These are phyloP conservation scores for Colletotrichum gigasporum DNA, from an alignment of 2,329 filamentous ascomycete species.

Conservation along the genomic window DNA sequence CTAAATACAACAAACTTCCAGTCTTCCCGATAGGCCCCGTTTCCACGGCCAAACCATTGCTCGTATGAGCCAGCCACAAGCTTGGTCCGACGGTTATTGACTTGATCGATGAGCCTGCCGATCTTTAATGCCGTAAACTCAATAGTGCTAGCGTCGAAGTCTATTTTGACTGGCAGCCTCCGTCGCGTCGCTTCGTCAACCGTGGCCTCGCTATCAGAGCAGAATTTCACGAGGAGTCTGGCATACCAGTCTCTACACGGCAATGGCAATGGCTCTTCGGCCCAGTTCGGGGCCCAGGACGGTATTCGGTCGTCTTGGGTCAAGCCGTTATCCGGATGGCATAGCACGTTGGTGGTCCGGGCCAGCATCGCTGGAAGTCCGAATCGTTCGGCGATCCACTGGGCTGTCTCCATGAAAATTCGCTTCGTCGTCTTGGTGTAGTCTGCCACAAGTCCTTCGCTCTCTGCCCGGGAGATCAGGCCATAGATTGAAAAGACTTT, in stretches of 20 bases:
- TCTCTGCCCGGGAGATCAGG: conserved; percentile 33
- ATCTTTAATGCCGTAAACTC: not conserved
- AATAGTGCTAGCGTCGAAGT: not conserved
- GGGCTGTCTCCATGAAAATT: not conserved
- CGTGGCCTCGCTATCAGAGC: too few species aligned
- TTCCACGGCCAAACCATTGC: too few species aligned
- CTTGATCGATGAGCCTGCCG: not conserved
- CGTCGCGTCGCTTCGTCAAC: not conserved
- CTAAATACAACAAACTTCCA: too few species aligned
- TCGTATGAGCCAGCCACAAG: too few species aligned
- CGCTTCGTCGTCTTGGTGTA: conserved; percentile 24
- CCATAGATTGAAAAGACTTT: conserved; percentile 38
- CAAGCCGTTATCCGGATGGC: rapidly evolving
- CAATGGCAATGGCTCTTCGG: not conserved
- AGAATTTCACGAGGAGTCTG: too few species aligned
- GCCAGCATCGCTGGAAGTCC: not conserved
- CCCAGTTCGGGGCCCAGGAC: not conserved
- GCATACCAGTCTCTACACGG: not conserved
- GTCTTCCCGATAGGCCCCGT: too few species aligned
- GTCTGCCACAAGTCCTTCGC: conserved; percentile 29
- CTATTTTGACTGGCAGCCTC: not conserved
- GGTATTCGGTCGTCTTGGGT: not conserved
- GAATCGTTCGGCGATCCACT: not conserved
- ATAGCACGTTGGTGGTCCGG: not conserved
- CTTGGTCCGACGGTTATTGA: too few species aligned